These are phyloP conservation scores for Coniochaeta sp. DNA, from an alignment of 2,329 filamentous ascomycete genomes.

Conservation along the genomic window DNA sequence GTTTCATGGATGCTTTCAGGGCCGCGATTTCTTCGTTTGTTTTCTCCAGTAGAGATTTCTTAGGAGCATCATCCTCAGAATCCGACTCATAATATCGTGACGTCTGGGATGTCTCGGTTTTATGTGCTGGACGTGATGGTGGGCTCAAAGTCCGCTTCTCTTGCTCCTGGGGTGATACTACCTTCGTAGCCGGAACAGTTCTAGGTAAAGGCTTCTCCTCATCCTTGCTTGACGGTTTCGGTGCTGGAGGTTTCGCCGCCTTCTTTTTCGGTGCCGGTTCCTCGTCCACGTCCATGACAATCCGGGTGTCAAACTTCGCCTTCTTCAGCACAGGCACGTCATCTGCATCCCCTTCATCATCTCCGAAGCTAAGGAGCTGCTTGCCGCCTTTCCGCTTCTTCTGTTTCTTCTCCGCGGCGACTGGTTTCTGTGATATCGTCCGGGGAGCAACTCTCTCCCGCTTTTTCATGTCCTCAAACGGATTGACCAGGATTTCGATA, in stretches of 20 bases:
- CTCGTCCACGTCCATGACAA: conserved; percentile 51
- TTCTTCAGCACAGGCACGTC: conserved; percentile 60
- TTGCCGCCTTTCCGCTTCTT: conserved; percentile 71
- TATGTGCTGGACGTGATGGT: conserved; percentile 4
- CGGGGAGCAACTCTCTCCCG: conserved; percentile 46
- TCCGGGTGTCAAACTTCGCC: conserved; percentile 69
- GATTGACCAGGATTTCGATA: conserved; percentile 72
- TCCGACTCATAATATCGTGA: conserved; percentile 16
- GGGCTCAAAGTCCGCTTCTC: conserved; percentile 3
- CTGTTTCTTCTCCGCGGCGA: conserved; percentile 43
- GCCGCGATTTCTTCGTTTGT: conserved; percentile 77
- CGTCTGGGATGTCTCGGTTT: conserved; percentile 17
- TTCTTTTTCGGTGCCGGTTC: conserved; percentile 18
- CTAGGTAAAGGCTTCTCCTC: conserved; percentile 8
- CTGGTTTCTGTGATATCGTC: conserved; percentile 35
- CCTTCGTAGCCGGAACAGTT: conserved; percentile 6
- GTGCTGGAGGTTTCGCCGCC: conserved; percentile 14
- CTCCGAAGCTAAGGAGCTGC: conserved; percentile 70
- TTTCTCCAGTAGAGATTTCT: conserved; percentile 51
- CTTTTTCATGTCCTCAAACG: conserved; percentile 74
- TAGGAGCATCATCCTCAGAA: conserved; percentile 22
- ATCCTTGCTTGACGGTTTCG: conserved; percentile 12
- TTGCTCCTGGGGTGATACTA: conserved; percentile 2
- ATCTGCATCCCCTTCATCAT: conserved; percentile 55
- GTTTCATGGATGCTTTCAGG: conserved; percentile 74